A percentile compares a stretch with the other conserved stretches of the same genome.
Evolutionary conservation across 805 yeast species (phyloP).

Genomic region (Teunomyces tritomae): DNA sequence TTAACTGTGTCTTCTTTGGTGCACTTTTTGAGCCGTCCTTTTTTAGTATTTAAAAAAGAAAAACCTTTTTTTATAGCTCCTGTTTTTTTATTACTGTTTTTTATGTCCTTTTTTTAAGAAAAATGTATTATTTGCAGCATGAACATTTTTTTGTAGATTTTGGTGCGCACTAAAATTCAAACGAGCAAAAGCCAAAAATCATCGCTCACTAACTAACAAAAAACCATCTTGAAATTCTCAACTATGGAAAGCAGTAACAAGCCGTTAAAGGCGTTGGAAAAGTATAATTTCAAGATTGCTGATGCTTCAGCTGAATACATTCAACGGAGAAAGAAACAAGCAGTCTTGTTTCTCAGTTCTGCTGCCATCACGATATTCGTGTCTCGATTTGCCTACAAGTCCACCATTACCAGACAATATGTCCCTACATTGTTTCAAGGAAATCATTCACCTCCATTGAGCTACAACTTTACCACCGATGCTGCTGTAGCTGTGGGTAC

Average conservation of each 20-base stretch:
- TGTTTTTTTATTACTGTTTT: conserved; percentile 6
- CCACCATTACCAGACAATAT: conserved; percentile 70
- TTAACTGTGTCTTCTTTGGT: not conserved
- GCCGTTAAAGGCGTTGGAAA: conserved; percentile 2
- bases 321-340: conserved; percentile 64
- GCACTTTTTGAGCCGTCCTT: not conserved
- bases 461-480: conserved; percentile 72
- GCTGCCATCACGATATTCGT: conserved; percentile 70
- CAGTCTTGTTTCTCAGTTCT: conserved; percentile 68
- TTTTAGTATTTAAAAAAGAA: no score
- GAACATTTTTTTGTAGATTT: not conserved
- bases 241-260: not conserved
- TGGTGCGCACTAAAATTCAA: not conserved
- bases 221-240: not conserved
- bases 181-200: not conserved
- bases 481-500: conserved; percentile 83
- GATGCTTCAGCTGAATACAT: conserved; percentile 50
- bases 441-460: conserved; percentile 80
- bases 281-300: conserved; percentile 23
- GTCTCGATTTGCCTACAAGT: conserved; percentile 71
- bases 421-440: conserved; percentile 78
- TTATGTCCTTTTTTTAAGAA: not conserved
- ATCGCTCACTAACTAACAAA: not conserved
- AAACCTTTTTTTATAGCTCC: not conserved
- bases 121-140: not conserved